These are phyloP conservation scores for Schizosaccharomyces cryophilus DNA, from an alignment of 805 yeast genomes.

Conservation along the genomic window DNA sequence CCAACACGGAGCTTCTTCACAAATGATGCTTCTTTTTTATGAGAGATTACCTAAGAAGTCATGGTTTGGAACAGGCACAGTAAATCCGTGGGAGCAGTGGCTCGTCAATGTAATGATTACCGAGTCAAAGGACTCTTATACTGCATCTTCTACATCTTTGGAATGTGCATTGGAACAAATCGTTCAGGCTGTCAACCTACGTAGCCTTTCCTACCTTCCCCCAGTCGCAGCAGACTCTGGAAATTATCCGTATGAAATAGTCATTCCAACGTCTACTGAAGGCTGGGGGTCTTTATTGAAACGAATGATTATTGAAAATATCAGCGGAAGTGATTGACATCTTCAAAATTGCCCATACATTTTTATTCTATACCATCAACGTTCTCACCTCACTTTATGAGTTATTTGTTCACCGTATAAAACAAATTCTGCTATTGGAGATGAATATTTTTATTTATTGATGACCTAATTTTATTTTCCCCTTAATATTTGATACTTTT, in stretches of 20 bases:
- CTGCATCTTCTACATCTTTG: background rate
- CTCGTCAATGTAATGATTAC: background rate
- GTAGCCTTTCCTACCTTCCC: background rate
- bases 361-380: too few relatives aligned
- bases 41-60: background rate
- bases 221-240: background rate
- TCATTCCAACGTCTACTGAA: background rate
- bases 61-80: background rate
- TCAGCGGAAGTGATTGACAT: background rate
- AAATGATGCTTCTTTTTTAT: background rate
- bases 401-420: background rate
- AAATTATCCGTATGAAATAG: background rate
- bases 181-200: background rate
- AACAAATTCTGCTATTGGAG: too few relatives aligned
- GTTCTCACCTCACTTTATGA: background rate
- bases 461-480: too few relatives aligned
- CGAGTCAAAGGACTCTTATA: background rate
- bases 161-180: background rate
- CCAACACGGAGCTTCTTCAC: background rate
- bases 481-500: too few relatives aligned
- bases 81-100: background rate
- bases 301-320: background rate
- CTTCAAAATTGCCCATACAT: too few relatives aligned
- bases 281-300: background rate
- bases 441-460: too few relatives aligned